phyloP scores from a whole-genome alignment of 306 rosid species.

The Datisca glomerata region DNA sequence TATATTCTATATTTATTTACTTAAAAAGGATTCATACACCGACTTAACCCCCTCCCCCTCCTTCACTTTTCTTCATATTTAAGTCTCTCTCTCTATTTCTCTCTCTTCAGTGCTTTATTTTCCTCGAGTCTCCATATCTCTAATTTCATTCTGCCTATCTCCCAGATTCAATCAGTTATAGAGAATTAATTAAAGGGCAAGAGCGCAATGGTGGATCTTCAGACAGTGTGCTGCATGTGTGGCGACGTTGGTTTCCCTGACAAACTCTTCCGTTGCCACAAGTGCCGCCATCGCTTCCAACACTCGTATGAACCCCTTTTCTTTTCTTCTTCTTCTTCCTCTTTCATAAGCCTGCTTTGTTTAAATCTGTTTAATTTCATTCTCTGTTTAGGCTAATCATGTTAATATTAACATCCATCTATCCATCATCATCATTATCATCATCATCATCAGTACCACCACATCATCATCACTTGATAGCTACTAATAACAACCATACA shows the following conservation, averaged over 20 bases:
- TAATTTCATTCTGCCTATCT: conserved; percentile 7
- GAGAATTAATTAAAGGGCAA: not conserved
- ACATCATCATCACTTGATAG: not conserved
- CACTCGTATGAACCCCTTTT: conserved; percentile 49
- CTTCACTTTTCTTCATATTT: conserved; percentile 20
- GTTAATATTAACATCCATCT: too few relatives aligned
- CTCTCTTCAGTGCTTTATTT: conserved; percentile 8
- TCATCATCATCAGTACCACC: not conserved
- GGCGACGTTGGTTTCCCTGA: conserved; percentile 90
- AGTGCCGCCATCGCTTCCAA: conserved; percentile 75
- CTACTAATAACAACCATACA: not conserved
- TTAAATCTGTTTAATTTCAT: too few relatives aligned
- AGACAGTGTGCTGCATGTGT: conserved; percentile 88
- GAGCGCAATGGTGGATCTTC: conserved; percentile 57
- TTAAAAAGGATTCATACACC: conserved; percentile 30
- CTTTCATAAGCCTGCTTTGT: too few relatives aligned
- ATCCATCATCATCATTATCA: not conserved
- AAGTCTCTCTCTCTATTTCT: conserved; percentile 11
- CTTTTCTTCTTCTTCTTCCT: conserved; percentile 2
- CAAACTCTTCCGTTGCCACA: conserved; percentile 91
- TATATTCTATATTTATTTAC: not conserved
- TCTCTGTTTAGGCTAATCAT: too few relatives aligned
- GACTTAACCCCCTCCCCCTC: conserved; percentile 32
- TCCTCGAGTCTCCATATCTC: not conserved
- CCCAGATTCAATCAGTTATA: not conserved